Evolutionary conservation across 331 rosid species (phyloP), one percentile per base, ranked within the genome.

Genomic region (Malus hybrid): DNA sequence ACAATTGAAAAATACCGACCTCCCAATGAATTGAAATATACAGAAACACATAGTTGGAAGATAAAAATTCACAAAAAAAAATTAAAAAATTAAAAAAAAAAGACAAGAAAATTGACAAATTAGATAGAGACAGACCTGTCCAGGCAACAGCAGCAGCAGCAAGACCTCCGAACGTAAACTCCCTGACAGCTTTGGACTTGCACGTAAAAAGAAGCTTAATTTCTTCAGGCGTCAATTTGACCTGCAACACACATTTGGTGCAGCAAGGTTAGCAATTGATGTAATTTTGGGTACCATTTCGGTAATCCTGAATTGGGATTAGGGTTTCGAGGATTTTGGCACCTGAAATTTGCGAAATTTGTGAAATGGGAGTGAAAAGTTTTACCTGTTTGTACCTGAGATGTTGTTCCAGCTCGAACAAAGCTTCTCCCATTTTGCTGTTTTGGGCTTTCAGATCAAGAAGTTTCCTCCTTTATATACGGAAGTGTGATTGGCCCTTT

Each of bases 351-450:
- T 16, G 20, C 6, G 58, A 52, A 7, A 60, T 32, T 55, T 32
- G 15, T 72, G 48, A 60, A 69, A 29, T 9, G 34, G 15, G 66
- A 50, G 67, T 26, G 36, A 55, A 63, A 16, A 46, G 58, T 65
- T 62, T 26, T 63, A 90, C 98, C 89, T 60, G 56, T 80, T 82
- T 87, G 80, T 88, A 77, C 52, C 19, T 76, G 77, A 93, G 82
- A 86, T 46, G 71, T 46, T 80, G 73, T 34, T 80, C 81, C 48
- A 93, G 88, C n/a, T 85, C 87, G 28, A 75, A 13, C 14, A 89
- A 77, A 55, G 81, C 80, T 50, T 73, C 89, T 4, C 74, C 89
- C 97, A 90, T 88, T 58, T 58, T 83, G 19, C 44, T 62, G 13
- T 34, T 7, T 11, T 71, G 18, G 33, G 42, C 7, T 71, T 50